phyloP scores from a whole-genome alignment of 192 early-diverging fungal species.

The Entomortierella lignicola region DNA sequence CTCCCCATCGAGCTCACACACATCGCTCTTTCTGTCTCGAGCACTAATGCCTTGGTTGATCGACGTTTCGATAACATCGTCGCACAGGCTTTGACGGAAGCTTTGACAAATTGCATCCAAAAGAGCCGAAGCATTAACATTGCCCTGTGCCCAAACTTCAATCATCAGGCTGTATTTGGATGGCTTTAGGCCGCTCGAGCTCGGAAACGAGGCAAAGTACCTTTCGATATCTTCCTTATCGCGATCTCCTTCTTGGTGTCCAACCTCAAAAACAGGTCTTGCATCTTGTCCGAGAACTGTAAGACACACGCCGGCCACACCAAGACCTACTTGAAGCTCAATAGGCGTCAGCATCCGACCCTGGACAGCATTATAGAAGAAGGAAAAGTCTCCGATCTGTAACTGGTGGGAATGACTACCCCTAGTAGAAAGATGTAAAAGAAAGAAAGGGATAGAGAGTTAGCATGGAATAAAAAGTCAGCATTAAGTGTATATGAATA shows the following conservation, averaged over 20 bases:
- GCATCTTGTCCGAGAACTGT: constrained; percentile 54
- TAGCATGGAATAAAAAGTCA: constrained; percentile 5
- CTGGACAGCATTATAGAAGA: constrained; percentile 64
- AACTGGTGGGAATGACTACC: constrained; percentile 28
- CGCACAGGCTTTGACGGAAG: constrained; percentile 65
- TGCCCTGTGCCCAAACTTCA: constrained; percentile 64
- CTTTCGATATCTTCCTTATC: constrained; percentile 37
- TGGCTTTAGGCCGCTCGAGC: constrained; percentile 10
- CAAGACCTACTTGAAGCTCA: constrained; percentile 61
- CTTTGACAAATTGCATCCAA: constrained; percentile 57
- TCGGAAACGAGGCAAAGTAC: constrained; percentile 39
- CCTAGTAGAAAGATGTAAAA: neutral
- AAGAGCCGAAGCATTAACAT: constrained; percentile 49
- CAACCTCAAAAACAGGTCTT: constrained; percentile 54
- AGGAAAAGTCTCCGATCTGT: constrained; percentile 58
- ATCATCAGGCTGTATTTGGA: constrained; percentile 55
- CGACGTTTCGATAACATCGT: constrained; percentile 63
- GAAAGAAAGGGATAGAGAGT: neutral
- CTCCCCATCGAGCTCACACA: constrained; percentile 21
- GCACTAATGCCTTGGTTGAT: constrained; percentile 54
- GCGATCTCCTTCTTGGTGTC: constrained; percentile 42
- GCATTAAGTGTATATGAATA: no score
- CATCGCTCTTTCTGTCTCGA: constrained; percentile 29
- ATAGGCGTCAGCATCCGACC: constrained; percentile 46
- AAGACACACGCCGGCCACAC: constrained; percentile 65